phyloP scores from a whole-genome alignment of 805 yeast genomes.

The Trichomonascus vanleenenianus region DNA sequence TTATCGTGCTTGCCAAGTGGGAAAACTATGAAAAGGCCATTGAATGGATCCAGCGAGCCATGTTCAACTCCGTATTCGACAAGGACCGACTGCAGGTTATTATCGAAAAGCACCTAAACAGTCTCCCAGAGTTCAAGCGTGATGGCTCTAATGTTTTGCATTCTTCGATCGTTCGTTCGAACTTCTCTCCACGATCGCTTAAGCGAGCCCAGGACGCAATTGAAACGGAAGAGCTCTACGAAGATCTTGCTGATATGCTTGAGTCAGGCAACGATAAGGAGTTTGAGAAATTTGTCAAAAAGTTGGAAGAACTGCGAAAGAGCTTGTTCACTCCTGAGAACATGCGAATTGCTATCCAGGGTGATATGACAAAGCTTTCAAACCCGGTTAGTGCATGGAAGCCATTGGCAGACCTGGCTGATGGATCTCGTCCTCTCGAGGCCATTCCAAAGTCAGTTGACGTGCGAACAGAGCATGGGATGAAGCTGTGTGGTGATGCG shows the following conservation, averaged over 20 bases:
- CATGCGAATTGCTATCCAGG: slow-evolving; percentile 60
- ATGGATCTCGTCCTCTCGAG: neutral
- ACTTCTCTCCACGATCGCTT: slow-evolving; percentile 53
- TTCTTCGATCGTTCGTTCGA: slow-evolving; percentile 48
- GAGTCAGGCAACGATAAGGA: slow-evolving; percentile 42
- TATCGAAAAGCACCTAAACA: slow-evolving; percentile 51
- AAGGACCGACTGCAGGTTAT: slow-evolving; percentile 60
- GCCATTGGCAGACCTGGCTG: slow-evolving; percentile 24
- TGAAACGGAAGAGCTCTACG: slow-evolving; percentile 52
- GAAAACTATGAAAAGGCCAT: slow-evolving; percentile 61
- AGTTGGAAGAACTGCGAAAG: slow-evolving; percentile 44
- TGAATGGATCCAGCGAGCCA: slow-evolving; percentile 63
- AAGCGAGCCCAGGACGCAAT: slow-evolving; percentile 59
- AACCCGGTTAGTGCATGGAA: slow-evolving; percentile 58
- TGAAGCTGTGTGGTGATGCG: slow-evolving; percentile 44
- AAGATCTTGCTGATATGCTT: slow-evolving; percentile 31
- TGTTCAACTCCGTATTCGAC: slow-evolving; percentile 65
- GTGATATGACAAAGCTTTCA: slow-evolving; percentile 49
- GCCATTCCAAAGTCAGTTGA: slow-evolving; percentile 36
- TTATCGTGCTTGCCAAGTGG: slow-evolving; percentile 53
- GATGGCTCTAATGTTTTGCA: slow-evolving; percentile 56
- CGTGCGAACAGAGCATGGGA: slow-evolving; percentile 51
- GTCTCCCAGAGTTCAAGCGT: slow-evolving; percentile 56
- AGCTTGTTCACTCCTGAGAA: slow-evolving; percentile 51
- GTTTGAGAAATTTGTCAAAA: slow-evolving; percentile 38